Conservation (phyloP, 169 alveolate species). For the Cryptosporidium baileyi region DNA sequence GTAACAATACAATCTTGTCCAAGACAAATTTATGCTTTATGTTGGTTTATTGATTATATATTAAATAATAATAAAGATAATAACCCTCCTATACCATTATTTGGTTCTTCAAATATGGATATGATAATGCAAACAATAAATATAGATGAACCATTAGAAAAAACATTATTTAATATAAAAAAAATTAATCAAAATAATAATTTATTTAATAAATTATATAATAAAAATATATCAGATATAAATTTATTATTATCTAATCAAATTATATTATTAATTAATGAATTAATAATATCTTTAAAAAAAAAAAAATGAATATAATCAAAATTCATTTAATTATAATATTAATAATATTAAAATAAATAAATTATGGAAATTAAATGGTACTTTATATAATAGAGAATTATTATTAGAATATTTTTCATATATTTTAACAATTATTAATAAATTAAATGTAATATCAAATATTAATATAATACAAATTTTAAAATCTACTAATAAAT, state of each 20-base stretch:
- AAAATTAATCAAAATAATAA: neutral
- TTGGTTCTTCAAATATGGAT: conserved; percentile 55
- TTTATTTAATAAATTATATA: neutral
- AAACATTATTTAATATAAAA: neutral
- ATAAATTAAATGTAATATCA: neutral
- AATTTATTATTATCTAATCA: neutral
- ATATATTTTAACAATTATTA: neutral
- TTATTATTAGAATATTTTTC: conserved; percentile 19
- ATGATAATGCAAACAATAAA: conserved; percentile 14
- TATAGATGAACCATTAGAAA: conserved; percentile 35
- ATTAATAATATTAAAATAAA: neutral
- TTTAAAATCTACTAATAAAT: conserved; percentile 7
- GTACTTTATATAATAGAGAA: conserved; percentile 25
- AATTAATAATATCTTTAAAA: neutral
- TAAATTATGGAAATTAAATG: conserved; percentile 23
- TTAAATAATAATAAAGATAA: neutral
- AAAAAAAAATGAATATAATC: neutral
- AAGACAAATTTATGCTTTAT: conserved; percentile 22
- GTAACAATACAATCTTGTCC: conserved; percentile 53
- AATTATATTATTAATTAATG: neutral
- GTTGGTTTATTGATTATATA: conserved; percentile 45
- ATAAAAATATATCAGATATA: neutral
- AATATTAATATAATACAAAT: neutral
- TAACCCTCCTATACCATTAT: conserved; percentile 31
- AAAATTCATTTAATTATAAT: neutral